Base-by-base conservation (phyloP, 306 rosid genomes). In the Glycine latifolia region DNA sequence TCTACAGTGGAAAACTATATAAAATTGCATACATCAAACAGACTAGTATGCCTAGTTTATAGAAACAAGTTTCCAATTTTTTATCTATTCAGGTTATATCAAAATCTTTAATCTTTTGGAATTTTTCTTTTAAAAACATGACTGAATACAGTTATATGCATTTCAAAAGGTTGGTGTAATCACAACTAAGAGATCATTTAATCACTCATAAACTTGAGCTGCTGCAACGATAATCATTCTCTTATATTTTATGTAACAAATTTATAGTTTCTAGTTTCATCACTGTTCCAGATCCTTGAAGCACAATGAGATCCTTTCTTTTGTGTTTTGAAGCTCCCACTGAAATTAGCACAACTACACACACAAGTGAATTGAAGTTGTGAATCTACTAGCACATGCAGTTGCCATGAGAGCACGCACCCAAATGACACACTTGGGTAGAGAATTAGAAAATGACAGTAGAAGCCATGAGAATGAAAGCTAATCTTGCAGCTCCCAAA, bases 201-300 rank as follows among this genome's bases (percentile, higher is more conserved):
- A 35, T 58, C 67, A 58, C 59, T 75, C 41, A 63, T 61, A 68
- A 75, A 49, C 72, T 60, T 16, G 12, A 65, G 48, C 10, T 65
- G 16, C 17, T 2, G 44, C 47, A 63, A 35, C 47, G 3, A 15
- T 73, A 73, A 53, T 73, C 77, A 31, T 31, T 49, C 43, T 73
- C n/a, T 39, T 6, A 56, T 39, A 39, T n/a, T 65, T 37, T 35
- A 37, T 35, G 47, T 10, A 62, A 48, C 31, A 26, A 44, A 55
- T 26, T 26, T 26, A 43, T 31, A 10, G 56, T 52, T 55, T 50
- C 75, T 73, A 66, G 37, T n/a, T 53, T 73, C 17, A 33, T 37
- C 20, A 65, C 49, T 37, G 35, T n/a, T 73, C 49, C 63, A 35
- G 37, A 53, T 65, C 65, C 65, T 53, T 35, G 35, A 54, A 14